Conservation (phyloP, 2,329 filamentous ascomycete genomes). For the Chaetothyriales sp. region DNA sequence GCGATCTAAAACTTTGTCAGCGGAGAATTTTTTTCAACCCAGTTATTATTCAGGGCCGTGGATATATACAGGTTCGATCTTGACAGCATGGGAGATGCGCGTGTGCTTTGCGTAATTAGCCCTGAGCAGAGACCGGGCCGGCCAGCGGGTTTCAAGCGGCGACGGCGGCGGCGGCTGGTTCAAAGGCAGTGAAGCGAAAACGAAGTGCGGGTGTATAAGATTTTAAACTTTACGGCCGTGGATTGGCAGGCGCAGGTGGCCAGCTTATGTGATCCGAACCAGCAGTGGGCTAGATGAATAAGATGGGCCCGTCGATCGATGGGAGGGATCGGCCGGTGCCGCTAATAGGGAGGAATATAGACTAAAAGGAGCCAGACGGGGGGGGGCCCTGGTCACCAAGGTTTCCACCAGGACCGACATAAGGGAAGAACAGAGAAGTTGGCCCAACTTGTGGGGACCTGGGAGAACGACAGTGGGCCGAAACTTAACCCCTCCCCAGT, state of each 20-base stretch:
- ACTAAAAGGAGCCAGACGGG: neutral
- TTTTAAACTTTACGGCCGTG: neutral
- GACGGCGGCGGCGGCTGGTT: neutral
- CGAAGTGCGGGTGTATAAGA: neutral
- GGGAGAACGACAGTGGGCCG: neutral
- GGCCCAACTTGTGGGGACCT: neutral
- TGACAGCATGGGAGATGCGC: neutral
- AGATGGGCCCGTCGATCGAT: neutral
- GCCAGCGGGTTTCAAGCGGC: neutral
- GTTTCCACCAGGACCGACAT: too few species aligned
- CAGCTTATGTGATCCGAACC: neutral
- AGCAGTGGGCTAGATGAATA: neutral
- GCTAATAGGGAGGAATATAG: neutral
- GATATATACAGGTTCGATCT: neutral
- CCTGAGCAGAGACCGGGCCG: neutral
- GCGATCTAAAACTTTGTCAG: neutral
- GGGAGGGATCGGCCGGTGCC: neutral
- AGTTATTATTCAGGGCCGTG: neutral
- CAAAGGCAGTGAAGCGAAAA: neutral
- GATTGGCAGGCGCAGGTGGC: neutral
- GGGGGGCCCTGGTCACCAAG: neutral
- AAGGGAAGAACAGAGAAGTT: neutral
- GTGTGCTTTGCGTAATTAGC: neutral
- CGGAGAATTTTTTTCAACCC: neutral
- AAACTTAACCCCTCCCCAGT: neutral